Evolutionary conservation across 169 alveolate genomes (phyloP), one percentile per base, ranked within the genome.

Genomic region (Babesia gibsoni): DNA sequence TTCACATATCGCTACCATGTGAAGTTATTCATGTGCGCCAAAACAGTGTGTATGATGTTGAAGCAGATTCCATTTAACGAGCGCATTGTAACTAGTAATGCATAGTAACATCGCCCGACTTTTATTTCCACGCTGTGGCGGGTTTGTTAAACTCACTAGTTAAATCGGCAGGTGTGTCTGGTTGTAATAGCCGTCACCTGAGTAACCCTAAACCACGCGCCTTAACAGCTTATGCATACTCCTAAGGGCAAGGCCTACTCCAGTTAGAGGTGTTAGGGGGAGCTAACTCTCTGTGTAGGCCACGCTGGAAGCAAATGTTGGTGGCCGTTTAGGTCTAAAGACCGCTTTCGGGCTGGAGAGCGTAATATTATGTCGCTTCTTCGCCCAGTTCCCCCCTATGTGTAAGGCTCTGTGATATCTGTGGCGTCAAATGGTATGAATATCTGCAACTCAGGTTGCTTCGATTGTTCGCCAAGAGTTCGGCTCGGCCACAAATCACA

Each of bases 401-500:
- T 37, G 48, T 49, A n/a, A 46, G 35, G 66, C 69, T 18, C 20
- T 39, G 23, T 10, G 52, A 49, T 30, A 58, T 18, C 48, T 61
- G 68, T 73, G 78, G 80, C 67, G 84, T 75, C 84, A 18, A 75
- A 75, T 65, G 84, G 84, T 53, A 67, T 54, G 64, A 49, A 46
- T 39, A 48, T 61, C 27, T 20, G 9, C 42, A 32, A 25, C 27
- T 16, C 22, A 23, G 29, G 3, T 18, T 33, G 37, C 23, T 33
- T 16, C 30, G 72, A n/a, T 49, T 32, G 66, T 66, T 66, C 70
- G 77, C 84, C 73, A 65, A 43, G 84, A 75, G 84, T 75, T 75
- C 84, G 84, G 84, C 84, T 75, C 84, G 84, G 84, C 80, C 78
- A 73, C 68, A 75, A 9, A 43, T 45, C 68, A 61, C 80, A 75